phyloP scores from a whole-genome alignment of 23 red algal genomes.

The Cyanidioschyzon merolae region DNA sequence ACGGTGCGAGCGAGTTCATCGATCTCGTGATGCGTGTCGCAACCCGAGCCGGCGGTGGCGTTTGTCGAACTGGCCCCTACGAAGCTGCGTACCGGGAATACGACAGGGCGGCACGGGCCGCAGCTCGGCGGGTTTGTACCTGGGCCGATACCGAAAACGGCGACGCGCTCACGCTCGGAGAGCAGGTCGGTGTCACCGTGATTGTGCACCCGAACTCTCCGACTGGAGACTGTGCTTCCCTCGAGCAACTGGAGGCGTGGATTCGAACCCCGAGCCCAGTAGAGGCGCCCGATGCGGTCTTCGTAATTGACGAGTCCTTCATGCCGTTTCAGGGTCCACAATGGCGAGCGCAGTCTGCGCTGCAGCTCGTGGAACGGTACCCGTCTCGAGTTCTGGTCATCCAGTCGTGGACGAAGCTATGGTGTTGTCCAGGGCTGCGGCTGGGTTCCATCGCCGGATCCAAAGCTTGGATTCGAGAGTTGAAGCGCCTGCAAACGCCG shows the following conservation, averaged over 20 bases:
- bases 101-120: slow-evolving; percentile 68
- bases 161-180: background rate
- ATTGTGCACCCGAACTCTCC: slow-evolving; percentile 89
- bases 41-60: slow-evolving; percentile 24
- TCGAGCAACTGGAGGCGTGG: slow-evolving; percentile 41
- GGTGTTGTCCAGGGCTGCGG: slow-evolving; percentile 89
- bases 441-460: slow-evolving; percentile 56
- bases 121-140: slow-evolving; percentile 39
- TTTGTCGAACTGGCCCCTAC: slow-evolving; percentile 69
- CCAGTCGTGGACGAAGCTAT: slow-evolving; percentile 91
- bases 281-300: slow-evolving; percentile 17
- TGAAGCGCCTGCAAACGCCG: slow-evolving; percentile 82
- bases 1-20: slow-evolving; percentile 95
- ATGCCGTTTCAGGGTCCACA: slow-evolving; percentile 71
- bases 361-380: slow-evolving; percentile 62
- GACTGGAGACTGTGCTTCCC: slow-evolving; percentile 69
- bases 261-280: background rate
- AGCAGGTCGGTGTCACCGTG: slow-evolving; percentile 66
- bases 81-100: slow-evolving; percentile 92
- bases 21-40: slow-evolving; percentile 79
- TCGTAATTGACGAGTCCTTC: slow-evolving; percentile 91
- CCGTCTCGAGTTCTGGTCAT: slow-evolving; percentile 69
- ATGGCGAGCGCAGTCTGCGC: slow-evolving; percentile 54
- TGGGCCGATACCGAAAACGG: background rate
- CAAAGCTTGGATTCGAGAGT: slow-evolving; percentile 33